Base-by-base conservation (phyloP, 345 rosid species). In the Linum trigynum region DNA sequence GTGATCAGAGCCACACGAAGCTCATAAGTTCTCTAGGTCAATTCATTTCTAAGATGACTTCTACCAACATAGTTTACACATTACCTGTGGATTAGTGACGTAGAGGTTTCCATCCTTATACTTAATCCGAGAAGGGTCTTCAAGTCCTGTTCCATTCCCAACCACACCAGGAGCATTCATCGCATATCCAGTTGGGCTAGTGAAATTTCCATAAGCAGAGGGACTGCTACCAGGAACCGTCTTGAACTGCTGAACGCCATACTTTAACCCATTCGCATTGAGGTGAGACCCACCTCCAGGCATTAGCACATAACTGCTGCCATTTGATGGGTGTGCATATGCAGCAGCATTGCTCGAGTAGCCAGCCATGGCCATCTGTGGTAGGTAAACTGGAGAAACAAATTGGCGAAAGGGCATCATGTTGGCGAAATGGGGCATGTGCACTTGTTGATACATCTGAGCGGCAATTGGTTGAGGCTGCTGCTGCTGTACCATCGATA, bases 391-490 rank as follows among this genome's bases (percentile, higher is more conserved):
- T 3, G 92, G 98, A 57, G 96, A 83, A 67, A 89, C 62, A 57
- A 85, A 79, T 77, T 84, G 98, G 12, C 96, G 96, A 70, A 84
- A 89, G 2, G 96, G 92, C 96, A 92, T 81, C n/a, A 86, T 69
- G 72, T 83, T 87, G 35, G 89, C 72, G 68, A 62, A 89, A 73
- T 87, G 98, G 61, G 96, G 81, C 66, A 92, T 77, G 45, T 92
- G 98, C 67, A 87, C 89, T 83, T 83, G 98, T 36, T 92, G 96
- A 76, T 87, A 92, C 84, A 92, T 84, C 76, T 89, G 96, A 23
- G 32, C 32, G 53, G 90, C 77, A 74, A 86, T 74, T 61, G 79
- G 85, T 39, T 81, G 84, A 37, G 75, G 97, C n/a, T 82, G 95
- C 74, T 88, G 87, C 69, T 80, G 95, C 55, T 85, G 85, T 17